Base-by-base conservation (phyloP, 805 yeast genomes). In the Torulaspora franciscae region DNA sequence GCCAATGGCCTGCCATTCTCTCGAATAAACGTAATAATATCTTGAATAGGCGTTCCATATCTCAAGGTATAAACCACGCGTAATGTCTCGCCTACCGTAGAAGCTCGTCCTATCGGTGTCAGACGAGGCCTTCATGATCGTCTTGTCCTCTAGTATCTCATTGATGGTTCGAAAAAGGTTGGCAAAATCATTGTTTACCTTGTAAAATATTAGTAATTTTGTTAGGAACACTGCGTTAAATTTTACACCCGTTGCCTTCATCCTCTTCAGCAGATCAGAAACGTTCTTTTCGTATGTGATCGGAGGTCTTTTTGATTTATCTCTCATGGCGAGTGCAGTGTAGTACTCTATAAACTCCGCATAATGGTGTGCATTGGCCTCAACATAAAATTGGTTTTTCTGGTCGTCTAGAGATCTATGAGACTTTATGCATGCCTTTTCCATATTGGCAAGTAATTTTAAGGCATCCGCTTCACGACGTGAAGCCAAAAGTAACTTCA, bases 331-430 rank as follows among this genome's bases (percentile, higher is more conserved):
- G 19, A 43, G 23, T 6, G 53, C 48, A 8, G 67, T 65, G 32
- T 65, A 69, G 40, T 62, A 54, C 29, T 66, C 66, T 7, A 72
- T 56, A 41, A 75, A 65, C 7, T 67, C 61, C 2, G 71, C 56
- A 45, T 73, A 75, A 35, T 70, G 67, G 46, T 70, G 70, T 0
- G 77, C 59, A 32, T 64, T 66, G 0, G 69, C 70, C 2, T 69
- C 60, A 3, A 76, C 71, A 28, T 68, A 58, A 6, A 62, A 46
- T 1, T 59, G 58, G 6, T 41, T 37, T 3, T 47, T 27, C 5
- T 48, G 13, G 2, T 50, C 52, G 25, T 48, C 38, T 13, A 32
- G 27, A 4, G 36, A 25, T 22, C 43, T 11, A 13, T 37, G 28
- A 22, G 37, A 26, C 32, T 32, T 10, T 40, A 47, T 10, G 47